phyloP scores from a whole-genome alignment of 1,284 basidiomycete species.

The Mycocalia duriaeana region DNA sequence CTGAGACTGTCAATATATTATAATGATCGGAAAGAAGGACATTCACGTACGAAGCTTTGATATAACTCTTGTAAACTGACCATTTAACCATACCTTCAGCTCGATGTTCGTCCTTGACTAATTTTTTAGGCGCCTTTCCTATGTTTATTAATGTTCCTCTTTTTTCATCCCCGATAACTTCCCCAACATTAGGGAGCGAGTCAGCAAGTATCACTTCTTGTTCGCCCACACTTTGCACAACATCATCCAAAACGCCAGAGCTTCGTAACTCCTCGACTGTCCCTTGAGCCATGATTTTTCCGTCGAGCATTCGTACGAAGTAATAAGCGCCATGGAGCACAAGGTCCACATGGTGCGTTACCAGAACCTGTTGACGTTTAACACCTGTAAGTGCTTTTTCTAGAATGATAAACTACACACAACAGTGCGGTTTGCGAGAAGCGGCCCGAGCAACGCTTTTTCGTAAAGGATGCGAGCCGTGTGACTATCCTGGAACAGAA shows the following conservation, averaged over 20 bases:
- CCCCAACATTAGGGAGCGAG: not conserved
- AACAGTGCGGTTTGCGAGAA: slow-evolving; percentile 64
- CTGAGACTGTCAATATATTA: slow-evolving; percentile 24
- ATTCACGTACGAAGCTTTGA: slow-evolving; percentile 54
- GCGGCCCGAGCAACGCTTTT: slow-evolving; percentile 55
- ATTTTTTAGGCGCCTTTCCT: slow-evolving; percentile 56
- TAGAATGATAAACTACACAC: slow-evolving; percentile 30
- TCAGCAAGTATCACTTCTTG: slow-evolving; percentile 19
- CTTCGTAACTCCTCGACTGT: slow-evolving; percentile 48
- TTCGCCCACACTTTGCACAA: slow-evolving; percentile 35
- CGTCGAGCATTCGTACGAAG: slow-evolving; percentile 63
- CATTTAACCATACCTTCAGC: slow-evolving; percentile 76
- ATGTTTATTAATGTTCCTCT: not conserved
- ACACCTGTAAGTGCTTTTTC: not conserved
- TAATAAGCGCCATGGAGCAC: slow-evolving; percentile 60
- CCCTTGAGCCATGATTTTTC: slow-evolving; percentile 59
- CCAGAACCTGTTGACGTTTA: slow-evolving; percentile 37
- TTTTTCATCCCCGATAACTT: too few species aligned
- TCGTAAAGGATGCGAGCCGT: slow-evolving; percentile 68
- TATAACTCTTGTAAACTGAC: slow-evolving; percentile 74
- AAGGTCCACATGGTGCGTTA: slow-evolving; percentile 67
- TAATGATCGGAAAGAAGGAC: slow-evolving; percentile 2
- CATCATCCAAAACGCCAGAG: slow-evolving; percentile 48
- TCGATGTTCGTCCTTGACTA: slow-evolving; percentile 67
- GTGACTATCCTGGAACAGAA: slow-evolving; percentile 48